A percentile compares a stretch with the other conserved stretches of the same genome.
Conservation (phyloP, 805 yeast genomes). For the Starmerella geochares region DNA sequence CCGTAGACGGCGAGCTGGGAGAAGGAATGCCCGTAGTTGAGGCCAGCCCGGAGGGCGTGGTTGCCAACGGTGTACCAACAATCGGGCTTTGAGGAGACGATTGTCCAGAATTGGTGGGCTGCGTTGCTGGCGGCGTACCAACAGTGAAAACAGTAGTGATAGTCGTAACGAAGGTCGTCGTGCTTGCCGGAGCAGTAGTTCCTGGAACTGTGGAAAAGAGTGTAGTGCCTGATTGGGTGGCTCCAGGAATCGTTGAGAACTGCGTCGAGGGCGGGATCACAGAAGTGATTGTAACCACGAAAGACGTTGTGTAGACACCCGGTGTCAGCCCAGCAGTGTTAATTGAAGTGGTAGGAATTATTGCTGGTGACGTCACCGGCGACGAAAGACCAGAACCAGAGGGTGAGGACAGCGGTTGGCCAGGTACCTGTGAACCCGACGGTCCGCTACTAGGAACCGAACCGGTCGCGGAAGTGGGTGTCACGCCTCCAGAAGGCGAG, state of each 20-base stretch:
- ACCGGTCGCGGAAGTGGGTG: too few relatives aligned
- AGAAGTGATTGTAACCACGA: neutral
- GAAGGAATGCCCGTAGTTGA: neutral
- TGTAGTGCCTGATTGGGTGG: conserved; percentile 19
- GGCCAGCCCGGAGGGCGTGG: neutral
- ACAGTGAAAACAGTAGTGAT: conserved; percentile 11
- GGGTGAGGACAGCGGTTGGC: neutral
- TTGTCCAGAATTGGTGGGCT: too few relatives aligned
- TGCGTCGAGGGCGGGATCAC: conserved; percentile 7
- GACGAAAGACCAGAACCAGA: neutral
- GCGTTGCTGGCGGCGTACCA: conserved; percentile 4
- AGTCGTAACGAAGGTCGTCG: conserved; percentile 4
- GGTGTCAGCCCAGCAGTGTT: conserved; percentile 9
- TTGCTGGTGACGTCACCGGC: neutral
- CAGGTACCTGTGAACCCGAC: neutral
- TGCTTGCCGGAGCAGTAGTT: neutral
- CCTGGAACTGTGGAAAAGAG: conserved; percentile 6
- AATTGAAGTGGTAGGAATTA: neutral
- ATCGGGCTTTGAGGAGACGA: neutral
- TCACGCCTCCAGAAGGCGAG: too few relatives aligned
- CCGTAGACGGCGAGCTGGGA: too few relatives aligned
- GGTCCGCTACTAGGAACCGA: too few relatives aligned
- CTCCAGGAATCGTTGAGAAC: conserved; percentile 18
- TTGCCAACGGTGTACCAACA: neutral
- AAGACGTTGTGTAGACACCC: conserved; percentile 2